Evolutionary conservation across 2,329 filamentous ascomycete genomes (phyloP), one percentile per base, ranked within the genome.

Genomic region (Ophioceras dolichostomum): DNA sequence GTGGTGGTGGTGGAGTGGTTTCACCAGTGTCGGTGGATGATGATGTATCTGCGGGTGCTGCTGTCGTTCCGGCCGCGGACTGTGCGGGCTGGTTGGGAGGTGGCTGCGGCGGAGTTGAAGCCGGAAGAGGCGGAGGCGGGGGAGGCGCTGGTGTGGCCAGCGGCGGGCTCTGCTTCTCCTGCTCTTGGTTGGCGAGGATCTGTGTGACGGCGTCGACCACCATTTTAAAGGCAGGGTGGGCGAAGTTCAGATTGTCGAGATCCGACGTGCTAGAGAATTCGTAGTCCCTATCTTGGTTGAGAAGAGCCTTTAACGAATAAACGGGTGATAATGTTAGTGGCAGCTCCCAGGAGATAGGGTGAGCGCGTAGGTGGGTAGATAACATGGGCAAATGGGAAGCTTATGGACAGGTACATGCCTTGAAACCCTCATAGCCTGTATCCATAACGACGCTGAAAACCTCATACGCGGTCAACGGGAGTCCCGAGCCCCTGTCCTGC

Each of bases 341-440:
- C n/a, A n/a, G n/a, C n/a, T n/a, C n/a, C n/a, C n/a, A n/a, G n/a
- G n/a, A n/a, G n/a, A n/a, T n/a, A n/a, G n/a, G n/a, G n/a, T n/a
- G n/a, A n/a, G n/a, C n/a, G n/a, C n/a, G n/a, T n/a, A n/a, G n/a
- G n/a, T n/a, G n/a, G n/a, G n/a, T n/a, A n/a, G n/a, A n/a, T n/a
- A n/a, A n/a, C n/a, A n/a, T n/a, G n/a, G n/a, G n/a, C n/a, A n/a
- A n/a, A n/a, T n/a, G n/a, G n/a, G n/a, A n/a, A n/a, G n/a, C n/a
- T n/a, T n/a, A n/a, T n/a, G n/a, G n/a, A n/a, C n/a, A n/a, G 14
- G n/a, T 4, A 21, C 37, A 4, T 13, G 41, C 43, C 43, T 40
- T 43, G 42, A 45, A 46, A 3, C 38, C 44, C 18, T 46, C 39
- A 16, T 45, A 43, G 1, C 45, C 44, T 3, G 41, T 46, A 19